Evolutionary conservation across 139 green algal genomes (phyloP).

Genomic region (Asterochloris erici): DNA sequence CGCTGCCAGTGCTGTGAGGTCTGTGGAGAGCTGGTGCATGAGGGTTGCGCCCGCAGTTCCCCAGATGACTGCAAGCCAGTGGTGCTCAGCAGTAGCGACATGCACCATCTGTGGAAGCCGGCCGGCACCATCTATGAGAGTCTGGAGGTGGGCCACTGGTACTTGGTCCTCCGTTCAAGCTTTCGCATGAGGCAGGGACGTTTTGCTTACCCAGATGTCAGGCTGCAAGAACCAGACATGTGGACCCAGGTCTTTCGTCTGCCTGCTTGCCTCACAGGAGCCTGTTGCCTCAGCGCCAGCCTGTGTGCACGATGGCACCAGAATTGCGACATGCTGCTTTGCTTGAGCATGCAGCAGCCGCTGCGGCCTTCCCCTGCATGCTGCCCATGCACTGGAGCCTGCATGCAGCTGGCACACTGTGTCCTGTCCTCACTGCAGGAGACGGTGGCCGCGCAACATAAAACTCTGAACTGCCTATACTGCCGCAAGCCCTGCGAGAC

Average conservation of each 20-base stretch:
- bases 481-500: conserved; percentile 45
- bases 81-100: not conserved
- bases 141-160: conserved; percentile 22
- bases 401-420: not conserved
- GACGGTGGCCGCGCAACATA: not conserved
- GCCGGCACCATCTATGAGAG: conserved; percentile 20
- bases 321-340: not conserved
- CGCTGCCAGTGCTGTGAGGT: conserved; percentile 44
- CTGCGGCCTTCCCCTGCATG: not conserved
- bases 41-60: conserved; percentile 40
- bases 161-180: not conserved
- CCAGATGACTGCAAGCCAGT: conserved; percentile 43
- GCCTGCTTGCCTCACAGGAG: not conserved
- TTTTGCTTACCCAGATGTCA: not conserved
- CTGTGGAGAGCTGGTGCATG: conserved; percentile 60
- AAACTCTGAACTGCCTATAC: conserved; percentile 42
- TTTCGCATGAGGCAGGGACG: not conserved
- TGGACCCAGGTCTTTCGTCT: no score
- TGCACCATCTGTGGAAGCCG: conserved; percentile 36
- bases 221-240: not conserved
- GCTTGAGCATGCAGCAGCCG: not conserved
- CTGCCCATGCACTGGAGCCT: not conserved
- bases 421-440: not conserved
- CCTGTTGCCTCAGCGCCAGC: not conserved
- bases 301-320: not conserved